Evolutionary conservation across 306 rosid species (phyloP).

Genomic region (Arachis hypogaea): DNA sequence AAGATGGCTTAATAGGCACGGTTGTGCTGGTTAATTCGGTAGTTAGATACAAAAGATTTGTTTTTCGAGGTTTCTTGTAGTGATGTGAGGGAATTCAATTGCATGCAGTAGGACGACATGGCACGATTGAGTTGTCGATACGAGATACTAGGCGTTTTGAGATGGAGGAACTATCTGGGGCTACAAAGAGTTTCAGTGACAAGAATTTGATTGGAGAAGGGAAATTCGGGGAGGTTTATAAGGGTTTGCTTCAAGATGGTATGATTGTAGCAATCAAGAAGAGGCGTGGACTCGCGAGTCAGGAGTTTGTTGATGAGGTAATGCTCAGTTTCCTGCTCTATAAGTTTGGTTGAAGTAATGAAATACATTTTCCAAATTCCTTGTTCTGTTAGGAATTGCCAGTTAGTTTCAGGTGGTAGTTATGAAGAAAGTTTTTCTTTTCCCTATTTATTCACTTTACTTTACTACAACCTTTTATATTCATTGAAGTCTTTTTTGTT

Average conservation of each 20-base stretch:
- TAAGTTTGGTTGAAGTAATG: background rate
- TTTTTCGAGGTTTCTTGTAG: background rate
- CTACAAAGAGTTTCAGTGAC: slow-evolving; percentile 69
- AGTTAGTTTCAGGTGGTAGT: slow-evolving; percentile 15
- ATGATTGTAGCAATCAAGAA: slow-evolving; percentile 89
- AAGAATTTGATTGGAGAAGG: slow-evolving; percentile 73
- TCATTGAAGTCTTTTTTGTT: slow-evolving; percentile 7
- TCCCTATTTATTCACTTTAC: slow-evolving; percentile 5
- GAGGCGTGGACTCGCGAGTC: slow-evolving; percentile 68
- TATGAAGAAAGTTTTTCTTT: slow-evolving; percentile 27
- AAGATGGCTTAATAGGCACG: too few relatives aligned
- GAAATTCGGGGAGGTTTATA: slow-evolving; percentile 81
- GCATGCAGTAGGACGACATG: slow-evolving; percentile 66
- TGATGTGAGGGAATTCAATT: slow-evolving; percentile 14
- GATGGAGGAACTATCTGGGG: slow-evolving; percentile 66
- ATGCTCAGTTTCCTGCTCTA: slow-evolving; percentile 27
- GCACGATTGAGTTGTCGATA: slow-evolving; percentile 57
- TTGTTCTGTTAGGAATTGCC: background rate
- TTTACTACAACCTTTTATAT: slow-evolving; percentile 13
- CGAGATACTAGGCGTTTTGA: slow-evolving; percentile 67
- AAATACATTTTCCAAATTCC: background rate
- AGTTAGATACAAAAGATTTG: too few relatives aligned
- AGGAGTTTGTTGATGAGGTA: slow-evolving; percentile 85
- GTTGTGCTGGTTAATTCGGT: too few relatives aligned
- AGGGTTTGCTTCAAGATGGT: slow-evolving; percentile 92